Evolutionary conservation across 768 basidiomycete genomes (phyloP).

Genomic region (Suillus lakei): DNA sequence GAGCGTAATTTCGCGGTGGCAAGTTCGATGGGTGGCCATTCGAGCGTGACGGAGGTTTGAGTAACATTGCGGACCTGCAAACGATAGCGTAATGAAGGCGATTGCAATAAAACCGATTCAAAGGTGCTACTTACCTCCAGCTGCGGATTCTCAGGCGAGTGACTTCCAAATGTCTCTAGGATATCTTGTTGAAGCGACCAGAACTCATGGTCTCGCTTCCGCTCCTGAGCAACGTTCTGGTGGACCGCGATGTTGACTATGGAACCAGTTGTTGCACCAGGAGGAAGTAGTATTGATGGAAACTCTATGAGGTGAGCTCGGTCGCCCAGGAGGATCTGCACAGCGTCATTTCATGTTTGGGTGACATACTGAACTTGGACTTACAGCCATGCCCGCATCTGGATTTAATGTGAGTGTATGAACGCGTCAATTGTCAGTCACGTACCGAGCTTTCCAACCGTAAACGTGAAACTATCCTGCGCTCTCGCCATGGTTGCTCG

Average conservation of each 20-base stretch:
- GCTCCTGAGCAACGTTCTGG: constrained; percentile 85
- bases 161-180: constrained; percentile 69
- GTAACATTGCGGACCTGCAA: constrained; percentile 87
- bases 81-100: constrained; percentile 3
- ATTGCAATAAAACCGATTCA: neutral
- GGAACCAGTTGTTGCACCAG: constrained; percentile 90
- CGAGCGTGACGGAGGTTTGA: constrained; percentile 95
- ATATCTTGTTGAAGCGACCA: constrained; percentile 86
- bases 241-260: constrained; percentile 97
- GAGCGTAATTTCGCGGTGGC: constrained; percentile 87
- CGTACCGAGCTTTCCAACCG: constrained; percentile 93
- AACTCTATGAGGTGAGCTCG: constrained; percentile 98
- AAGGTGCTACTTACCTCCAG: constrained; percentile 58
- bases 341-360: constrained; percentile 6
- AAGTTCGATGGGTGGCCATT: constrained; percentile 88
- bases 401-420: constrained; percentile 15
- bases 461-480: constrained; percentile 84
- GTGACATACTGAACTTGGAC: constrained; percentile 17
- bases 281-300: constrained; percentile 92
- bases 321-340: constrained; percentile 88
- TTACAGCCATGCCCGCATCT: constrained; percentile 96
- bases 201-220: constrained; percentile 80
- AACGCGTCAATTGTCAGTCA: constrained; percentile 13
- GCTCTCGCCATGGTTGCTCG: constrained; percentile 37
- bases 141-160: constrained; percentile 71